These are phyloP conservation scores for Stemphylium vesicarium DNA, from an alignment of 2,329 filamentous ascomycete genomes.

Conservation along the genomic window DNA sequence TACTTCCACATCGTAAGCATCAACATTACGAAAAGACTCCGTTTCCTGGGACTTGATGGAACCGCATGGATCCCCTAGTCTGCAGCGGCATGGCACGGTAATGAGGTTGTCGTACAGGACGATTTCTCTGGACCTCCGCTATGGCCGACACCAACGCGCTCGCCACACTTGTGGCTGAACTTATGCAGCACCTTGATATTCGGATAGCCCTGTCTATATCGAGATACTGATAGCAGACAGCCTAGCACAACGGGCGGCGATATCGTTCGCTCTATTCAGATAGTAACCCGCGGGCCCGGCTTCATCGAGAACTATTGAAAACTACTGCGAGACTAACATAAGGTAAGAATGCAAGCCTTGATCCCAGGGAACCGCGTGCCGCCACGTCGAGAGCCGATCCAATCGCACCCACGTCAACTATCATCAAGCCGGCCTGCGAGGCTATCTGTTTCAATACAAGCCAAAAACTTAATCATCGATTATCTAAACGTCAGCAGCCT, in stretches of 20 bases:
- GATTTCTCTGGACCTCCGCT: neutral
- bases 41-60: neutral
- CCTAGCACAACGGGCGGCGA: slow-evolving; percentile 3
- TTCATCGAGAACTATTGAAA: slow-evolving; percentile 10
- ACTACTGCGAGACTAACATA: slow-evolving; percentile 14
- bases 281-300: slow-evolving; percentile 3
- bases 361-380: slow-evolving; percentile 1
- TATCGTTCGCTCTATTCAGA: slow-evolving; percentile 7
- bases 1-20: neutral
- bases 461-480: slow-evolving; percentile 22
- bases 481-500: slow-evolving; percentile 11
- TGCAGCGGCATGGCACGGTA: neutral
- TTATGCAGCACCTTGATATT: neutral
- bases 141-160: neutral
- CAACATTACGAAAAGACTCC: slow-evolving; percentile 8
- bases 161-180: slow-evolving; percentile 6
- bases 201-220: slow-evolving; percentile 1
- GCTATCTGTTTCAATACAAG: slow-evolving; percentile 15
- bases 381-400: slow-evolving; percentile 10
- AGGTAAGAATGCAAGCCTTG: slow-evolving; percentile 5
- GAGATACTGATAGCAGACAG: slow-evolving; percentile 2
- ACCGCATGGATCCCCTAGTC: neutral
- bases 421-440: neutral
- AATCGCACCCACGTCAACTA: slow-evolving; percentile 3
- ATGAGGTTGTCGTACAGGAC: slow-evolving; percentile 4